Evolutionary conservation across 768 basidiomycete species (phyloP).

Genomic region (Suillus spraguei): DNA sequence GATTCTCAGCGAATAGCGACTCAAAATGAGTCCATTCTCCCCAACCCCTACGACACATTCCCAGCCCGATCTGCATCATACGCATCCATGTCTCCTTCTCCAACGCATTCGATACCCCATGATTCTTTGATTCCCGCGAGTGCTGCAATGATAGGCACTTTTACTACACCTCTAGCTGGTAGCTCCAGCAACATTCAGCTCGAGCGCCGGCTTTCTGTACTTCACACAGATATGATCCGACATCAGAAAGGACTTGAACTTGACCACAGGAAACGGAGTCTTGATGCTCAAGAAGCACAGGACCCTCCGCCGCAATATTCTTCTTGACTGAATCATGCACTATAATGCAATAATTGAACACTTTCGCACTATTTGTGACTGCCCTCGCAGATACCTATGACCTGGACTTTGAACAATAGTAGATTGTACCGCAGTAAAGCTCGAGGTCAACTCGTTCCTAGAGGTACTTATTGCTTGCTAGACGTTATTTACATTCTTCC

Average conservation of each 20-base stretch:
- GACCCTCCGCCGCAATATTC: constrained; percentile 18
- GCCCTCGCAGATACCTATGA: not conserved
- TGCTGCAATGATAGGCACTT: constrained; percentile 37
- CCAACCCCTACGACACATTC: constrained; percentile 17
- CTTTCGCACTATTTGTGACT: not conserved
- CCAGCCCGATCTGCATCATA: constrained; percentile 11
- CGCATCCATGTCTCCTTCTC: not conserved
- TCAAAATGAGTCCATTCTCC: constrained; percentile 1
- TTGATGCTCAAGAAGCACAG: constrained; percentile 13
- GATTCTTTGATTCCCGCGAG: not conserved
- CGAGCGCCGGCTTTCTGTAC: constrained; percentile 10
- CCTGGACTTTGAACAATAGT: not conserved
- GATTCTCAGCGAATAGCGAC: not conserved
- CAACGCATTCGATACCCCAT: not conserved
- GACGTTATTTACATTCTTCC: not conserved
- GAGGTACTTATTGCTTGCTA: not conserved
- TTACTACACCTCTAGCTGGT: constrained; percentile 87
- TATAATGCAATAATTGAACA: not conserved
- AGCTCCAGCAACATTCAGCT: constrained; percentile 34
- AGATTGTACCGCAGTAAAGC: not conserved
- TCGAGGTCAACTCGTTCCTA: not conserved
- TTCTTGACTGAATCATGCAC: constrained; percentile 3
- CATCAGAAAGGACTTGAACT: constrained; percentile 17
- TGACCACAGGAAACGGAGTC: constrained; percentile 10
- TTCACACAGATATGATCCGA: constrained; percentile 14